Evolutionary conservation across 1,284 basidiomycete genomes (phyloP).

Genomic region (Rhodotorula sp.): DNA sequence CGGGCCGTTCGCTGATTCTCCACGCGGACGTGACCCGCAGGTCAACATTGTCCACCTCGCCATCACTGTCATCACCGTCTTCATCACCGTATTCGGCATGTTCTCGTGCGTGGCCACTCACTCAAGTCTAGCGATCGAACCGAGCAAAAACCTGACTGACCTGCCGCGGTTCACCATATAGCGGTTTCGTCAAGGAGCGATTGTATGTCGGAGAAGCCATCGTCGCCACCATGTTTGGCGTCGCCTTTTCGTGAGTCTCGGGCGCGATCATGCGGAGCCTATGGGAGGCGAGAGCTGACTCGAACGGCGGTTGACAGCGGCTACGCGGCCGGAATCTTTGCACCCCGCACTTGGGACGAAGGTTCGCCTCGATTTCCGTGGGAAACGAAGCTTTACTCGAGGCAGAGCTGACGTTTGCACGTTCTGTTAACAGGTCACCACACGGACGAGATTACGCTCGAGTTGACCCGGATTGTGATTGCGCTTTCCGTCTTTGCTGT

Average conservation of each 20-base stretch:
- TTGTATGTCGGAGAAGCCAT: conserved; percentile 96
- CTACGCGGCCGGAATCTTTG: conserved; percentile 77
- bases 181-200: conserved; percentile 76
- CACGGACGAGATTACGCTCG: conserved; percentile 54
- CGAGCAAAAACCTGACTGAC: neutral
- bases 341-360: conserved; percentile 78
- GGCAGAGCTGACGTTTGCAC: conserved; percentile 51
- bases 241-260: conserved; percentile 63
- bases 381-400: too few relatives aligned
- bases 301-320: conserved; percentile 55
- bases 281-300: neutral
- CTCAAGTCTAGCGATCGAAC: conserved; percentile 7
- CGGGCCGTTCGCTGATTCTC: neutral
- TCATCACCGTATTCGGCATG: conserved; percentile 57
- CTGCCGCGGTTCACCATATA: neutral
- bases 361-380: conserved; percentile 36
- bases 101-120: conserved; percentile 31
- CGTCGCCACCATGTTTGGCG: conserved; percentile 90
- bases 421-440: conserved; percentile 22
- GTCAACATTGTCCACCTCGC: conserved; percentile 53
- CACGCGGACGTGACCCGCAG: conserved; percentile 12
- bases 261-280: too few relatives aligned
- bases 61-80: conserved; percentile 71
- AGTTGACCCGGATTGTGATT: conserved; percentile 92
- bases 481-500: conserved; percentile 98